Percentiles rank a stretch among this genome's conserved stretches.
Conservation (phyloP, 2,329 filamentous ascomycete species). For the Aplosporella prunicola region DNA sequence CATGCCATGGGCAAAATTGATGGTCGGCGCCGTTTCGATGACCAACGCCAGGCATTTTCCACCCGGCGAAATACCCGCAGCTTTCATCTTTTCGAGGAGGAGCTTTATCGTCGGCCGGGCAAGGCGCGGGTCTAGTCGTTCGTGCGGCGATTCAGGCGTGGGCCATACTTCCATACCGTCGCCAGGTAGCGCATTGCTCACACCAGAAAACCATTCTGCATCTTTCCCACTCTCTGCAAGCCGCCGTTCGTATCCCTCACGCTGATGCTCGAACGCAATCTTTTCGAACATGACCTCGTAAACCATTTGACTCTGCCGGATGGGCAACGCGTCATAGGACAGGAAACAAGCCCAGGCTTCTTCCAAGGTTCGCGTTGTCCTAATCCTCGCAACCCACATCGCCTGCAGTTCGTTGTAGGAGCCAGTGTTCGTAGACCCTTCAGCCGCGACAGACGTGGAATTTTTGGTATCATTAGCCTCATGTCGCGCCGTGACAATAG, state of each 20-base stretch:
- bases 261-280: slow-evolving; percentile 22
- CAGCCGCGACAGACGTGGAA: background rate
- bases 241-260: background rate
- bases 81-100: slow-evolving; percentile 52
- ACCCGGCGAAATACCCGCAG: slow-evolving; percentile 39
- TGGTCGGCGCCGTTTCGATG: slow-evolving; percentile 31
- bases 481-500: too few species aligned
- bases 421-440: slow-evolving; percentile 8
- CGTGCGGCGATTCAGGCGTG: slow-evolving; percentile 49
- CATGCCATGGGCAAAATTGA: too few species aligned
- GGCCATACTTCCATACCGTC: slow-evolving; percentile 48
- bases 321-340: slow-evolving; percentile 40
- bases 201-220: background rate
- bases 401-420: too few species aligned
- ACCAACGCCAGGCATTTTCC: slow-evolving; percentile 47
- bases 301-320: slow-evolving; percentile 31
- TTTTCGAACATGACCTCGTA: slow-evolving; percentile 51
- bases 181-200: slow-evolving; percentile 41
- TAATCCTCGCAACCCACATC: slow-evolving; percentile 48
- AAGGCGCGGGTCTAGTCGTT: slow-evolving; percentile 56
- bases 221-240: background rate
- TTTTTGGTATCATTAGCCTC: slow-evolving; percentile 1
- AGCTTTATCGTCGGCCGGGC: slow-evolving; percentile 49
- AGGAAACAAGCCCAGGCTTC: slow-evolving; percentile 59
- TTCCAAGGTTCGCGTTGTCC: slow-evolving; percentile 49